Conservation (phyloP, 768 basidiomycete species). For the Infundibulicybe gibba region DNA sequence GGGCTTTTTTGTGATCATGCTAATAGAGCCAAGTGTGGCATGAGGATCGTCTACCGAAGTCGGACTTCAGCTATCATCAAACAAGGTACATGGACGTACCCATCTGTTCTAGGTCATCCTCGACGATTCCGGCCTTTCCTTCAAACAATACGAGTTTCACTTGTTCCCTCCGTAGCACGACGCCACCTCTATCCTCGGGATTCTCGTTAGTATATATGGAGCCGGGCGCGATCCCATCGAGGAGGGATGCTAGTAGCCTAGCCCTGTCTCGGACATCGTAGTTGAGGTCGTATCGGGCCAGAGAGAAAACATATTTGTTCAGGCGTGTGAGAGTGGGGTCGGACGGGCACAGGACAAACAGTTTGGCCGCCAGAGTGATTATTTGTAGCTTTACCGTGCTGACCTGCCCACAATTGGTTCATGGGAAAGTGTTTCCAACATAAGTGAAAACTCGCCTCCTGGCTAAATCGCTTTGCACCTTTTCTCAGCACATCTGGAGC, state of each 20-base stretch:
- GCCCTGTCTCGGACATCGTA: slow-evolving; percentile 92
- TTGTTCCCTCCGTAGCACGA: slow-evolving; percentile 80
- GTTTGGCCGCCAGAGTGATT: slow-evolving; percentile 82
- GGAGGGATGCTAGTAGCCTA: slow-evolving; percentile 71
- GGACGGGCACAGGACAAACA: slow-evolving; percentile 65
- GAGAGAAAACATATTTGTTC: slow-evolving; percentile 68
- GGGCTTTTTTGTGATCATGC: slow-evolving; percentile 53
- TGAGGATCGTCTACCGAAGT: slow-evolving; percentile 28
- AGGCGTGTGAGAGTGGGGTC: slow-evolving; percentile 50
- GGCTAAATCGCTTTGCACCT: slow-evolving; percentile 63
- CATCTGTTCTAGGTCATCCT: slow-evolving; percentile 31
- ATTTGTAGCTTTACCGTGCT: slow-evolving; percentile 77
- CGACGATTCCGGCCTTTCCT: slow-evolving; percentile 54
- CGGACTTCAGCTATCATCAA: slow-evolving; percentile 1
- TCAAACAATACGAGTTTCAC: slow-evolving; percentile 76
- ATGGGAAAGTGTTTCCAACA: slow-evolving; percentile 1
- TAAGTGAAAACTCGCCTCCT: slow-evolving; percentile 50
- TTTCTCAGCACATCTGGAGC: slow-evolving; percentile 89
- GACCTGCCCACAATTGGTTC: slow-evolving; percentile 32
- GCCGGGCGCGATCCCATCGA: slow-evolving; percentile 44
- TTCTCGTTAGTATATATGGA: slow-evolving; percentile 29
- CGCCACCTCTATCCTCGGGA: slow-evolving; percentile 56
- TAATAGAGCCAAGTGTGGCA: slow-evolving; percentile 62
- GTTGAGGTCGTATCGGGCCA: slow-evolving; percentile 84
- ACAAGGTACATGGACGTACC: slow-evolving; percentile 15